Evolutionary conservation across 139 green algal genomes (phyloP).

Genomic region (Marvania coccoides): DNA sequence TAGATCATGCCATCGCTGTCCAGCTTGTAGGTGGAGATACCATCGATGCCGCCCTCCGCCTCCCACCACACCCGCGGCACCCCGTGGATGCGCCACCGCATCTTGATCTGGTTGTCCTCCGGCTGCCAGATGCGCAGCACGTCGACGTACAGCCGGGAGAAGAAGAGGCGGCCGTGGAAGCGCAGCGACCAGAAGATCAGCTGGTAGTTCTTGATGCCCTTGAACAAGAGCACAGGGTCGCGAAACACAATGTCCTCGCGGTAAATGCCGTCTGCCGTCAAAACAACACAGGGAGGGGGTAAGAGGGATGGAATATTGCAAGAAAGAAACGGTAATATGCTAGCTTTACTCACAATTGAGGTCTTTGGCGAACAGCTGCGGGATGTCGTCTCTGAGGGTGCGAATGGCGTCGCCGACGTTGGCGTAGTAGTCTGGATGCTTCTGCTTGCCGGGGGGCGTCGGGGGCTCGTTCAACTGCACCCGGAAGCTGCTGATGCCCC

Average conservation of each 20-base stretch:
- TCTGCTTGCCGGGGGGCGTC: too few relatives aligned
- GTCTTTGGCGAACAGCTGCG: conserved; percentile 75
- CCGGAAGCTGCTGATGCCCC: too few relatives aligned
- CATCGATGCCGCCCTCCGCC: conserved; percentile 80
- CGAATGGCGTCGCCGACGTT: conserved; percentile 90
- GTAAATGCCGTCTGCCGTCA: conserved; percentile 79
- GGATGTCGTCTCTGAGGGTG: conserved; percentile 81
- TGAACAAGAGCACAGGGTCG: conserved; percentile 75
- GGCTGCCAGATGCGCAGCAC: conserved; percentile 90
- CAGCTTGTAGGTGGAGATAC: conserved; percentile 87
- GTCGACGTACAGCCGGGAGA: conserved; percentile 73
- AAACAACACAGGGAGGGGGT: background rate
- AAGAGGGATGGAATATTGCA: background rate
- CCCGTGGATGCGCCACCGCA: conserved; percentile 84
- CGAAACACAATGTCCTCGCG: conserved; percentile 87
- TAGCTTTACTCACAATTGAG: conserved; percentile 65
- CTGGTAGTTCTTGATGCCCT: conserved; percentile 83
- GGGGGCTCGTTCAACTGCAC: too few relatives aligned
- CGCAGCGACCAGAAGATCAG: conserved; percentile 86
- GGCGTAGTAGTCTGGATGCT: conserved; percentile 80
- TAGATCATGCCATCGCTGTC: conserved; percentile 78
- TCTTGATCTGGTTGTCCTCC: conserved; percentile 67
- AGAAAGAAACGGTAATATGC: background rate
- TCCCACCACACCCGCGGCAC: conserved; percentile 82
- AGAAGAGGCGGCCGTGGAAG: conserved; percentile 86